Evolutionary conservation across 106 monocot genomes (phyloP), one percentile per base, ranked within the genome.

Genomic region (Narthecium ossifragum): DNA sequence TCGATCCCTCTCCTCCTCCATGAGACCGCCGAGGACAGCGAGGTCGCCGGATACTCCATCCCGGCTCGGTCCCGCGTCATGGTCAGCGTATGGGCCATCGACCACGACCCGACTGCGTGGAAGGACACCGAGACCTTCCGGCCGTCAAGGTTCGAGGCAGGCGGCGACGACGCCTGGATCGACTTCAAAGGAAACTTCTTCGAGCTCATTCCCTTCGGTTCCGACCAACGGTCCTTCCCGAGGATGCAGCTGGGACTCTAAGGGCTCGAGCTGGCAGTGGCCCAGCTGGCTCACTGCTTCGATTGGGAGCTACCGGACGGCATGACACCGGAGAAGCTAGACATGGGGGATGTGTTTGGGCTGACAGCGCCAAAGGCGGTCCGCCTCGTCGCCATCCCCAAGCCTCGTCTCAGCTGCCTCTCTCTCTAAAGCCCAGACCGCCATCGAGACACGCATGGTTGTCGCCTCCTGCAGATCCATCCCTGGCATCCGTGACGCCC

Each of bases 191-290:
- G 86, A 1, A 68, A 47, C 51, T 57, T 26, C 57, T 87, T 87
- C 69, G 78, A 87, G 82, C 66, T 82, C 57, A 48, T 87, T 5
- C 86, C 86, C 23, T 87, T 87, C 46, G 86, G 86, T 6, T 87
- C 86, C 0, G 82, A 82, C 3, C 47, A 82, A 22, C 56, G 86
- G 45, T 87, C 82, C 4, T 87, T 82, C 54, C 86, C 86, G 1
- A 82, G 86, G 13, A 87, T 82, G 82, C 82, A 78, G 72, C 66
- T 87, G n/a, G 86, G 86, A 0, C 55, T 87, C 6, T 70, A 87
- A 34, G 60, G 50, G 7, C 64, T 87, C 8, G 81, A 87, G 61
- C 56, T 78, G 52, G 68, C 82, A n/a, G 82, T 82, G 49, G 78
- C 86, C 43, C 78, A 75, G 60, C 72, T 87, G 14, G 38, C 65